Evolutionary conservation across 2,329 filamentous ascomycete genomes (phyloP).

Genomic region (Aotearoamyces nothofagi): DNA sequence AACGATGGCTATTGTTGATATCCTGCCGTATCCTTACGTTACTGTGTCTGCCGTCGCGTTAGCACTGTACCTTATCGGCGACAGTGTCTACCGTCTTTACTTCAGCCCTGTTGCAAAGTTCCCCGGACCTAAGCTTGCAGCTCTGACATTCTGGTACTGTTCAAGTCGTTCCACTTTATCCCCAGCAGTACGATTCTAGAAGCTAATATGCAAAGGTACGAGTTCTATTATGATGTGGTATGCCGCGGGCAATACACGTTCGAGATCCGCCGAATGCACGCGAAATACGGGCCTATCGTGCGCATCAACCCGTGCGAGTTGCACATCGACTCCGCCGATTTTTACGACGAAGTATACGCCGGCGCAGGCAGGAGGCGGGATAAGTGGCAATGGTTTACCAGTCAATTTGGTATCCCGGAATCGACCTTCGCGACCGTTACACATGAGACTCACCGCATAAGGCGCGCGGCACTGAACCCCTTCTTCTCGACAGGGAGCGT

Average conservation of each 20-base stretch:
- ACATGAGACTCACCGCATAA: slow-evolving; percentile 11
- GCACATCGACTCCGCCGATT: slow-evolving; percentile 8
- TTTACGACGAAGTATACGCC: slow-evolving; percentile 11
- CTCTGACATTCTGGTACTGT: too few species aligned
- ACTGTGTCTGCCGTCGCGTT: too few species aligned
- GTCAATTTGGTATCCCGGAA: slow-evolving; percentile 5
- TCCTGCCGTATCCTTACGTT: too few species aligned
- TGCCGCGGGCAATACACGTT: slow-evolving; percentile 23
- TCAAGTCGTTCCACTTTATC: too few species aligned
- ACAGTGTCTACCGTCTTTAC: slow-evolving; percentile 12
- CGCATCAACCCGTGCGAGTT: slow-evolving; percentile 10
- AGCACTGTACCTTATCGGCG: too few species aligned
- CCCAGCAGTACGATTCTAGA: too few species aligned
- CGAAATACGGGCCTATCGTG: slow-evolving; percentile 20
- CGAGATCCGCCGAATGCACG: slow-evolving; percentile 26
- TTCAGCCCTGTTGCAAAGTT: slow-evolving; percentile 16
- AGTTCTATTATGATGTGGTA: slow-evolving; percentile 1
- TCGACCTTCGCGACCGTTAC: slow-evolving; percentile 9
- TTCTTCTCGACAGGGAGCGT: slow-evolving; percentile 11
- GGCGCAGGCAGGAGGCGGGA: slow-evolving; percentile 3
- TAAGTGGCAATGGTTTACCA: slow-evolving; percentile 6
- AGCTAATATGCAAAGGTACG: too few species aligned
- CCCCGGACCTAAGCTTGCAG: slow-evolving; percentile 15
- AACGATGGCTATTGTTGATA: too few species aligned
- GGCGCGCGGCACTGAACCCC: slow-evolving; percentile 10